Evolutionary conservation across 129 eudicot genomes (phyloP), one percentile per base, ranked within the genome.

Genomic region (Chrysanthemum seticuspe): DNA sequence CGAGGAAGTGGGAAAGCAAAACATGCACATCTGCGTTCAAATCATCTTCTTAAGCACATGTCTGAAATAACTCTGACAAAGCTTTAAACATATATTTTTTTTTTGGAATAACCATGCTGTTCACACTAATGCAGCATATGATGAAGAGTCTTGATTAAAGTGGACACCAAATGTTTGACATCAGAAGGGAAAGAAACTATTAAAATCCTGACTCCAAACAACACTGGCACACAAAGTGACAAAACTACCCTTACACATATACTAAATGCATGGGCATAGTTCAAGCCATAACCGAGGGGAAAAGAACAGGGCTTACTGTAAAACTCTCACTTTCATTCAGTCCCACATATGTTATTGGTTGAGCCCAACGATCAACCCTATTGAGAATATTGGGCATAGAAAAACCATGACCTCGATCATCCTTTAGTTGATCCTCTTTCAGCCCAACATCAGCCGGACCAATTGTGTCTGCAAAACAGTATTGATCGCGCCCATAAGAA

Each of bases 1-100:
- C 23, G 98, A 76, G 65, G 98, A 94, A 73, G 97, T 84, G 18
- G 98, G 98, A 74, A 94, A 94, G 89, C 91, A 86, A 76, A 94
- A 94, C 79, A 94, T 85, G 81, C 98, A 94, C 92, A 94, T 94
- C 98, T 94, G 96, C 93, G 86, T 78, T 47, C 15, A 78, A 72
- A 74, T 15, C 60, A 71, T 56, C 72, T 70, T 77, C 79, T 80
- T 80, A 64, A 76, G 55, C 44, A 64, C 13, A 74, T 48, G 78
- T 71, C 73, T 77, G 76, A 82, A 73, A 78, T 25, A 68, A 70
- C 54, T 73, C 50, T 13, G 63, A 66, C 77, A 72, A 65, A 52
- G 55, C 67, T 65, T 72, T 60, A 67, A 81, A 63, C 21, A 23
- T 54, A n/a, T 63, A 3, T 14, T 44, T 23, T 4, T 23, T 4